Base-by-base conservation (phyloP, 1,284 basidiomycete genomes). In the Nidula niveotomentosa region DNA sequence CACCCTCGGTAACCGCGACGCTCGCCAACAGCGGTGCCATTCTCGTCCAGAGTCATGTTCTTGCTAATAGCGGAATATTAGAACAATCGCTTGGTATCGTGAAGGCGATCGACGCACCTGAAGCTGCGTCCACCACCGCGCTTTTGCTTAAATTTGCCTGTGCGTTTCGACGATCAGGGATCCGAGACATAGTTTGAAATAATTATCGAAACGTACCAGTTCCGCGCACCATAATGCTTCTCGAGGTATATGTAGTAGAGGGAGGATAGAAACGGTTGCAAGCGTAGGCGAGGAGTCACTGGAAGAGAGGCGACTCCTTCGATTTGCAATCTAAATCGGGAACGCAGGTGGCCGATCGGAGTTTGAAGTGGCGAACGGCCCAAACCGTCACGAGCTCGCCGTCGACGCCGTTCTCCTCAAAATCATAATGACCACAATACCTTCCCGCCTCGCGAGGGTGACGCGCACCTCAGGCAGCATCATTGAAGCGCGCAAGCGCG, bases 61-160 rank as follows among this genome's bases (percentile, higher is more conserved):
- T 80, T 80, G 65, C 88, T 90, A 59, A 63, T 37, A 52, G 36
- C 35, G 50, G 34, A 41, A 51, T n/a, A 13, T 43, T 30, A 45
- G 13, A 12, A 35, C 17, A 8, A 48, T 52, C 36, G n/a, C 37
- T 49, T 45, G 53, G 33, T 45, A 58, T 43, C 13, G 52, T 48
- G 6, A n/a, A 43, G 52, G 44, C 36, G n/a, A 23, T n/a, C 23
- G 49, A 56, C 72, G 56, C 66, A 89, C 80, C 88, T 91, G 69
- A 93, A 93, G 63, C 75, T 83, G 60, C 93, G 84, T 53, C 93
- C 93, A 47, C 93, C 93, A 57, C 93, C 93, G 52, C 93, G 90
- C 65, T 89, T 89, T 57, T 85, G 79, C 80, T 94, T 94, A 77
- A 85, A 93, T 74, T 91, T 93, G 58, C 88, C 86, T 87, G 61